Conservation (phyloP, 108 stramenopile genomes). For the Heterococcus sp. region DNA sequence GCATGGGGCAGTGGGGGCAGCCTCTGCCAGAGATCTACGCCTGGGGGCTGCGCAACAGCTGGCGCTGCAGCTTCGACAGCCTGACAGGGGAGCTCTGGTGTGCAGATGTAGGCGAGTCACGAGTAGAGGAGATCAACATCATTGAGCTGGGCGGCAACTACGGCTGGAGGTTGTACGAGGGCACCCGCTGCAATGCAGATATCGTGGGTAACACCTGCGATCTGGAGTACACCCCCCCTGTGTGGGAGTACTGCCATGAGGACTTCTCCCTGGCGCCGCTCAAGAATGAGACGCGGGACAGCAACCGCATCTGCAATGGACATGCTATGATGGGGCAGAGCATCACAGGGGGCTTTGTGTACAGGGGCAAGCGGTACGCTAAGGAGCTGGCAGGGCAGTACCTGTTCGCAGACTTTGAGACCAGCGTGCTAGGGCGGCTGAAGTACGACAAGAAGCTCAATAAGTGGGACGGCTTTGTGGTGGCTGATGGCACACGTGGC, state of each 20-base stretch:
- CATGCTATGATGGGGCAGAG: background rate
- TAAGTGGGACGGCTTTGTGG: background rate
- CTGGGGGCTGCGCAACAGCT: slow-evolving; percentile 2
- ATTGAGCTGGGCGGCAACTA: background rate
- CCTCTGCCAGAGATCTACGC: slow-evolving; percentile 10
- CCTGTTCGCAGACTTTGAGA: background rate
- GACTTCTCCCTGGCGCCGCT: background rate
- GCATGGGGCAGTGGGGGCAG: background rate
- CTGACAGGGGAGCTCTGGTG: background rate
- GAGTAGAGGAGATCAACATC: background rate
- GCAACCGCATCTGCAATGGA: background rate
- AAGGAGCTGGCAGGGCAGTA: background rate
- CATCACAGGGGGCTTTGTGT: background rate
- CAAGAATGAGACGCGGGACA: background rate
- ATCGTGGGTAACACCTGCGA: background rate
- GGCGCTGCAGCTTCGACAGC: background rate
- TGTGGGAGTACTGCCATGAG: background rate
- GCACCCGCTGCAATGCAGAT: background rate
- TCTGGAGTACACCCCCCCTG: background rate
- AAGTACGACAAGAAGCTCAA: background rate
- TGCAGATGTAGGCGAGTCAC: background rate
- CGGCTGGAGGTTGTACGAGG: background rate
- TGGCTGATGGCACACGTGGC: background rate
- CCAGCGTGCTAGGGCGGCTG: background rate
- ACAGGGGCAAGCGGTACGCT: background rate